These are phyloP conservation scores for Coccinonectria pachysandricola DNA, from an alignment of 2,329 filamentous ascomycete genomes.

Conservation along the genomic window DNA sequence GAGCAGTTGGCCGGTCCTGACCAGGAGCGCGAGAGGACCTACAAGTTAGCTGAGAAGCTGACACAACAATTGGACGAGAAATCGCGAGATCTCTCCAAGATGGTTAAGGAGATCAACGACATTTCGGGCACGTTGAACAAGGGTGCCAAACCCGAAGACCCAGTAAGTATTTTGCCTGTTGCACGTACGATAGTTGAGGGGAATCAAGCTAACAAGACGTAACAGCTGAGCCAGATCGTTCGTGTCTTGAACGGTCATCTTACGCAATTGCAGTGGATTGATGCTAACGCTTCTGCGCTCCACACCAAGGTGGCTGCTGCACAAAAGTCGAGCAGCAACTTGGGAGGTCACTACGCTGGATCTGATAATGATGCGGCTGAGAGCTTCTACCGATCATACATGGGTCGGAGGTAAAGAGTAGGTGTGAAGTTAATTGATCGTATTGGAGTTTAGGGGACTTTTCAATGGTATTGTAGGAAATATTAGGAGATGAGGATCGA, in stretches of 20 bases:
- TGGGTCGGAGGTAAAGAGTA: conserved; percentile 52
- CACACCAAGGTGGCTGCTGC: conserved; percentile 74
- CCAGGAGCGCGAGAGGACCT: conserved; percentile 90
- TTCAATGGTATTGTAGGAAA: conserved; percentile 10
- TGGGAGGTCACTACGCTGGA: conserved; percentile 47
- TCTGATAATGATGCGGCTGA: conserved; percentile 65
- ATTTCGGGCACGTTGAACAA: conserved; percentile 85
- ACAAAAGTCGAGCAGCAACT: conserved; percentile 63
- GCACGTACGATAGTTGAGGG: conserved; percentile 7
- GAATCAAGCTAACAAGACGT: conserved; percentile 14
- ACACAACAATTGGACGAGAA: conserved; percentile 87
- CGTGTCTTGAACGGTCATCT: conserved; percentile 90
- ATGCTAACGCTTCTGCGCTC: conserved; percentile 69
- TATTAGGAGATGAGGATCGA: conserved; percentile 9
- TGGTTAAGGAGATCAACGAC: conserved; percentile 97
- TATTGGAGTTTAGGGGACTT: conserved; percentile 17
- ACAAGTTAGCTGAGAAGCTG: conserved; percentile 89
- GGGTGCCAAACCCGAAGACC: conserved; percentile 78
- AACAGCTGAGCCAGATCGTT: conserved; percentile 84
- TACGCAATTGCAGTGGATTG: conserved; percentile 85
- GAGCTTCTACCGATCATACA: conserved; percentile 84
- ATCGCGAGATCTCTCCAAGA: conserved; percentile 82
- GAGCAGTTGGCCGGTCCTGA: conserved; percentile 80
- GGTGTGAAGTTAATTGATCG: conserved; percentile 9
- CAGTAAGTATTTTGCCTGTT: conserved; percentile 46